phyloP scores from a whole-genome alignment of 495 filamentous ascomycete genomes.

The Lasiosphaeria miniovina region DNA sequence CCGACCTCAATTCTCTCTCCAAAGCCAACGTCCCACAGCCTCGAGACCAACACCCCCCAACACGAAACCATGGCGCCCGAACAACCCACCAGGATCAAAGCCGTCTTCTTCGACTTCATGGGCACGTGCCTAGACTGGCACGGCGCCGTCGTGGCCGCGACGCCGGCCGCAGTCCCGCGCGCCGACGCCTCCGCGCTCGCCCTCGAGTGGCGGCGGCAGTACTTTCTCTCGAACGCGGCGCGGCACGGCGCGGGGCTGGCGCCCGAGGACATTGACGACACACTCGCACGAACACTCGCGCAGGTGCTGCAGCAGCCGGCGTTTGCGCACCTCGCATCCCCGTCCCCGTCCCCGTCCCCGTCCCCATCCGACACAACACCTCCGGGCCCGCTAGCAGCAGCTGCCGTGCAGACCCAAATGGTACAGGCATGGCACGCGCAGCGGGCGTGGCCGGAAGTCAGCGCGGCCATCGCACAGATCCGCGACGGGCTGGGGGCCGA shows the following conservation, averaged over 20 bases:
- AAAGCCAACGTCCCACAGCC: too few relatives aligned
- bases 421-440: conserved; percentile 52
- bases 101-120: conserved; percentile 49
- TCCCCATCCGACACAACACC: conserved; percentile 17
- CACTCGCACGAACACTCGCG: conserved; percentile 38
- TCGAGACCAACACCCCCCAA: too few relatives aligned
- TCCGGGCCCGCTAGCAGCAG: conserved; percentile 13
- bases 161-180: conserved; percentile 26
- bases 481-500: conserved; percentile 26
- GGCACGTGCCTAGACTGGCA: conserved; percentile 48
- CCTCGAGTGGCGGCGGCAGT: conserved; percentile 47
- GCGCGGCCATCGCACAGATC: conserved; percentile 20
- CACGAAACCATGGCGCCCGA: neutral
- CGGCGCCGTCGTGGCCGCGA: conserved; percentile 26
- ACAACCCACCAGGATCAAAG: conserved; percentile 26
- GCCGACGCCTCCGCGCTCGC: conserved; percentile 39
- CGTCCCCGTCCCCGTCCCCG: too few relatives aligned
- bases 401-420: conserved; percentile 15
- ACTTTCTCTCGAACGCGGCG: conserved; percentile 43
- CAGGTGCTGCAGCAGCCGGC: conserved; percentile 26
- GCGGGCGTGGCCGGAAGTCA: conserved; percentile 48
- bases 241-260: conserved; percentile 34
- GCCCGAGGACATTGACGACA: conserved; percentile 50
- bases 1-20: too few relatives aligned
- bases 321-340: too few relatives aligned